Evolutionary conservation across 2,329 filamentous ascomycete genomes (phyloP), one percentile per base, ranked within the genome.

Genomic region (Aspergillus unguis): DNA sequence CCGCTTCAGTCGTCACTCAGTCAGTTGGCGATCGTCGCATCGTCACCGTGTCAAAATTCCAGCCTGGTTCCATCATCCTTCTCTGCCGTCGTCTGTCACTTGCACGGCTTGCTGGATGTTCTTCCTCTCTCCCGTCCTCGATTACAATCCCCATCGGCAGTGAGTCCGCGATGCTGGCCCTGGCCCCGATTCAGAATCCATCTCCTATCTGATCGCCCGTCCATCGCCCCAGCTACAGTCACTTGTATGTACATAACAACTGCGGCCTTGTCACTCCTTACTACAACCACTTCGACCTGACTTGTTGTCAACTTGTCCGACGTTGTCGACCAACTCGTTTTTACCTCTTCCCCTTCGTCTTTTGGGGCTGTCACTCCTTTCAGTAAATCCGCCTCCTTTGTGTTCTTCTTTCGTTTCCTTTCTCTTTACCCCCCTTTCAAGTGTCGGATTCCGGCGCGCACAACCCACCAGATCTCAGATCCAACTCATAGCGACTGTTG

Each of bases 361-460:
- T 35, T n/a, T 31, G 41, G 53, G 55, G 50, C 54, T 54, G 54
- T 56, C 57, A 57, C 55, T 61, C 60, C 58, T 60, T 59, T 57
- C 47, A 38, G 49, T 51, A 55, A 43, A 51, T 57, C 54, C 51
- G 51, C 52, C 48, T 49, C 50, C 37, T 53, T 45, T 55, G 35
- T 44, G 31, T 17, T 38, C 32, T 31, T 38, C 37, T 43, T 42
- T 36, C 29, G 9, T 27, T 11, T 47, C 36, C 26, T 35, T 23
- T 8, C 27, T 47, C 23, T 11, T 40, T 7, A 36, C 26, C 31
- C 35, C 37, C 32, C 37, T 41, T 52, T 46, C 29, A 3, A 36
- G 26, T 23, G 17, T 28, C 26, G 11, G 38, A 28, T 47, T 35
- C 50, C 43, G n/a, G 40, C 52, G 40, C 29, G 25, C 36, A 35